phyloP scores from a whole-genome alignment of 2,329 filamentous ascomycete species.

The Diaporthe batatas region DNA sequence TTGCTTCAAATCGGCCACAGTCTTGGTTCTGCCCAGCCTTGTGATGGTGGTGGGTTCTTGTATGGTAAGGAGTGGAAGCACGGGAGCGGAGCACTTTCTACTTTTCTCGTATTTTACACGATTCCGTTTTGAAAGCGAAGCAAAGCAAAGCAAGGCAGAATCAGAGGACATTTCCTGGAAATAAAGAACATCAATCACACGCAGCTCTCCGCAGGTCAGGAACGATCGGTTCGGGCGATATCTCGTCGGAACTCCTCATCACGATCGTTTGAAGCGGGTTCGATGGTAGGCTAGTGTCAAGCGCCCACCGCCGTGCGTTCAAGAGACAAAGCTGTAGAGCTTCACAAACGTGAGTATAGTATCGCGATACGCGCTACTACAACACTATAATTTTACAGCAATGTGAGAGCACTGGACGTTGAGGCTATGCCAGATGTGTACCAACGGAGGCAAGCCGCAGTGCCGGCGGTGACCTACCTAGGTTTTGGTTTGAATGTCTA shows the following conservation, averaged over 20 bases:
- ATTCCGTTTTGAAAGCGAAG: constrained; percentile 32
- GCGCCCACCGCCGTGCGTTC: no score
- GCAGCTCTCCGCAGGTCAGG: not conserved
- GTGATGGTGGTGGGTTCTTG: not conserved
- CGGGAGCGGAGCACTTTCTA: not conserved
- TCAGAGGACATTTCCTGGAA: constrained; percentile 16
- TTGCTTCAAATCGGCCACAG: not conserved
- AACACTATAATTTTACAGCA: not conserved
- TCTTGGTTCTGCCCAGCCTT: not conserved
- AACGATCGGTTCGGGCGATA: not conserved
- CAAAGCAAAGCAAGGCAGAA: constrained; percentile 38
- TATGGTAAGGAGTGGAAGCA: not conserved
- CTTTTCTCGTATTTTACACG: constrained; percentile 18
- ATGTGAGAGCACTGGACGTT: not conserved
- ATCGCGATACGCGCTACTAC: not conserved
- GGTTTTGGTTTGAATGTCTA: constrained; percentile 9
- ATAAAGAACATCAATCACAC: constrained; percentile 27
- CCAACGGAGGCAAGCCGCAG: not conserved
- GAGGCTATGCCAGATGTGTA: not conserved
- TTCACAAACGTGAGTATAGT: not conserved
- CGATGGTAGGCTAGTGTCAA: not conserved
- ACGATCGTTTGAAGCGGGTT: not conserved
- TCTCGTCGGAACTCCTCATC: not conserved
- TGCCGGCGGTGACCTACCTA: constrained; percentile 10
- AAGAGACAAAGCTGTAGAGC: not conserved